phyloP scores from a whole-genome alignment of 2,329 filamentous ascomycete genomes.

The Colletotrichum truncatum region DNA sequence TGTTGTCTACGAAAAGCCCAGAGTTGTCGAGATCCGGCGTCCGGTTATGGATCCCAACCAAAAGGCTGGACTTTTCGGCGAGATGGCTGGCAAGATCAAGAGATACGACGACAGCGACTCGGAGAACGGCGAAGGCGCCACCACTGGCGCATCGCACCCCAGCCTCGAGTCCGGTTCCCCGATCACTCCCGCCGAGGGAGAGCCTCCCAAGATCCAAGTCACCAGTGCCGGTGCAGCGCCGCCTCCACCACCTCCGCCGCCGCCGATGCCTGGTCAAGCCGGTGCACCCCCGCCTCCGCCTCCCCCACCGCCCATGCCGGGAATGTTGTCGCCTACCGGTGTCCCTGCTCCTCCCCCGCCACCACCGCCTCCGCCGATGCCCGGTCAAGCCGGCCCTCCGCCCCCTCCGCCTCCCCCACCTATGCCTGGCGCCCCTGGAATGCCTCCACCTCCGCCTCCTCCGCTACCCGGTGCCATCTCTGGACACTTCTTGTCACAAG shows the following conservation, averaged over 20 bases:
- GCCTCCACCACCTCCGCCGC: constrained; percentile 50
- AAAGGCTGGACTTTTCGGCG: constrained; percentile 71
- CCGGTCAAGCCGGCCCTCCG: constrained; percentile 44
- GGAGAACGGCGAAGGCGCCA: constrained; percentile 74
- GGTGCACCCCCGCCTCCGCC: constrained; percentile 59
- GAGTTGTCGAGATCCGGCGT: constrained; percentile 80
- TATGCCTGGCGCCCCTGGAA: constrained; percentile 47
- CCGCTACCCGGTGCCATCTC: constrained; percentile 71
- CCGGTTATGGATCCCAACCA: constrained; percentile 72
- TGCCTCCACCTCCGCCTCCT: constrained; percentile 58
- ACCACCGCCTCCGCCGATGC: constrained; percentile 47
- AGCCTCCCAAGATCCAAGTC: constrained; percentile 69
- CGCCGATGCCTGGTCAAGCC: constrained; percentile 49
- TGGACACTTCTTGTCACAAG: constrained; percentile 79
- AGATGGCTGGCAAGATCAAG: constrained; percentile 81
- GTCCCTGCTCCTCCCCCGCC: constrained; percentile 60
- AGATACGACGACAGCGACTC: constrained; percentile 78
- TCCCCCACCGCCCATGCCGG: constrained; percentile 59
- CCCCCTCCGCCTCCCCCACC: constrained; percentile 60
- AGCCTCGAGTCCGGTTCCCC: constrained; percentile 78
- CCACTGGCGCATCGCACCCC: constrained; percentile 79
- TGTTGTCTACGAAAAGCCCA: constrained; percentile 79
- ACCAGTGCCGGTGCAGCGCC: constrained; percentile 48
- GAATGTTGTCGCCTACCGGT: constrained; percentile 44
- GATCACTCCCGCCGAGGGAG: constrained; percentile 69